Conservation (phyloP, 331 rosid species). For the Spiraea crenata region DNA sequence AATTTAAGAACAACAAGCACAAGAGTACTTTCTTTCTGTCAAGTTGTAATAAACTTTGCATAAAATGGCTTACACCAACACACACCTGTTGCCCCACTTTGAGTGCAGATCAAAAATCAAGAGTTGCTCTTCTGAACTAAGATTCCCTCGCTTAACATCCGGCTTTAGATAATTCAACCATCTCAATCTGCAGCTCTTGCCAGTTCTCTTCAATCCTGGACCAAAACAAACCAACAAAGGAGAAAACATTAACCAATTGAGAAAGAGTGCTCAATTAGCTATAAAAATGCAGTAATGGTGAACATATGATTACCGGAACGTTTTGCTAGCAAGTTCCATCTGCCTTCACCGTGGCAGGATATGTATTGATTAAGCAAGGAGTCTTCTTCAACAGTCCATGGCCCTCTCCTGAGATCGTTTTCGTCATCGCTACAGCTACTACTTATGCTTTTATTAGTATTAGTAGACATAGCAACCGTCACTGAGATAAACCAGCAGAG, state of each 20-base stretch:
- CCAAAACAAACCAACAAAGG: not conserved
- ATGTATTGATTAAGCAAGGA: slow-evolving; percentile 50
- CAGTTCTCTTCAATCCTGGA: slow-evolving; percentile 61
- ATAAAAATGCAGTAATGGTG: not conserved
- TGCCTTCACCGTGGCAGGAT: slow-evolving; percentile 56
- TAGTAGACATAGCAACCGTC: slow-evolving; percentile 32
- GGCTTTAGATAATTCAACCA: slow-evolving; percentile 85
- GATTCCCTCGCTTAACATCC: slow-evolving; percentile 67
- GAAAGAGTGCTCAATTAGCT: not conserved
- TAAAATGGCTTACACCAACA: not conserved
- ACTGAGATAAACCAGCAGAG: not conserved
- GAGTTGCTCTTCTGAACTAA: slow-evolving; percentile 56
- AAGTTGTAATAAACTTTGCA: not conserved
- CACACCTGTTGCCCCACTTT: slow-evolving; percentile 68
- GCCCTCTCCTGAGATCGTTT: slow-evolving; percentile 61
- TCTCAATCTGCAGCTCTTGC: slow-evolving; percentile 86
- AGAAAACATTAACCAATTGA: not conserved
- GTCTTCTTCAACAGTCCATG: slow-evolving; percentile 74
- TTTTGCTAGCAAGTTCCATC: slow-evolving; percentile 69
- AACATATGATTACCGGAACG: slow-evolving; percentile 41
- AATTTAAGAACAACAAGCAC: not conserved
- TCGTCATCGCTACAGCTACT: slow-evolving; percentile 50
- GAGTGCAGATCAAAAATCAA: slow-evolving; percentile 72
- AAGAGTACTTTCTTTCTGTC: not conserved
- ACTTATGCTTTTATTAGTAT: slow-evolving; percentile 38